These are phyloP conservation scores for Epichloe hybrida DNA, from an alignment of 2,329 filamentous ascomycete genomes.

Conservation along the genomic window DNA sequence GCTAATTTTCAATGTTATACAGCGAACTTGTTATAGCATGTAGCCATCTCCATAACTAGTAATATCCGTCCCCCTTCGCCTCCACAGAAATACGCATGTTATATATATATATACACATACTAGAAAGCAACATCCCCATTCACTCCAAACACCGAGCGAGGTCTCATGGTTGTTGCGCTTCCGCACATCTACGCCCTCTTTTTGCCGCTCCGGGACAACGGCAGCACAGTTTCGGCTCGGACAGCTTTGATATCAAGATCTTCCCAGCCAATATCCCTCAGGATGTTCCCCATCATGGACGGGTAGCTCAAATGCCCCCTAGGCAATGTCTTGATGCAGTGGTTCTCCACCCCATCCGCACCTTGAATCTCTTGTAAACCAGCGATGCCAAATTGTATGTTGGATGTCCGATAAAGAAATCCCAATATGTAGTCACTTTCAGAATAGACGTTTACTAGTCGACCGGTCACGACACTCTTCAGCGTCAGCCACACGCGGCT, in stretches of 20 bases:
- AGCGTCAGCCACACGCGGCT: slow-evolving; percentile 62
- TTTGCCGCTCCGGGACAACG: slow-evolving; percentile 2
- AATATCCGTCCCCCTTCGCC: neutral
- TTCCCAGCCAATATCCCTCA: slow-evolving; percentile 58
- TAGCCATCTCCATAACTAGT: neutral
- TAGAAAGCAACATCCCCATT: neutral
- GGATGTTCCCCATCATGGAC: slow-evolving; percentile 50
- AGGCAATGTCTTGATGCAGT: slow-evolving; percentile 51
- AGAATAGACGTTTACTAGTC: slow-evolving; percentile 83
- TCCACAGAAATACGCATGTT: neutral
- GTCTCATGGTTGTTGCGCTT: neutral
- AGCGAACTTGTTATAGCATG: neutral
- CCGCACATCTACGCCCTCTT: neutral
- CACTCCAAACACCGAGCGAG: neutral
- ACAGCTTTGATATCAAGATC: slow-evolving; percentile 34
- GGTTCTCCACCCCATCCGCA: slow-evolving; percentile 52
- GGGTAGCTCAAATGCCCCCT: slow-evolving; percentile 60
- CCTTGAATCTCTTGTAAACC: slow-evolving; percentile 64
- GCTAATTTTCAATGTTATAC: neutral
- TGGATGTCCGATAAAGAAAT: slow-evolving; percentile 75
- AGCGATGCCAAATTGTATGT: slow-evolving; percentile 70
- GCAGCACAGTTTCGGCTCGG: slow-evolving; percentile 12
- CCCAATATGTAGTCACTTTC: slow-evolving; percentile 78
- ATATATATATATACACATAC: neutral
- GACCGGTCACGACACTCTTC: slow-evolving; percentile 64